phyloP scores from a whole-genome alignment of 2,329 filamentous ascomycete genomes.

The Aspergillus calidoustus region DNA sequence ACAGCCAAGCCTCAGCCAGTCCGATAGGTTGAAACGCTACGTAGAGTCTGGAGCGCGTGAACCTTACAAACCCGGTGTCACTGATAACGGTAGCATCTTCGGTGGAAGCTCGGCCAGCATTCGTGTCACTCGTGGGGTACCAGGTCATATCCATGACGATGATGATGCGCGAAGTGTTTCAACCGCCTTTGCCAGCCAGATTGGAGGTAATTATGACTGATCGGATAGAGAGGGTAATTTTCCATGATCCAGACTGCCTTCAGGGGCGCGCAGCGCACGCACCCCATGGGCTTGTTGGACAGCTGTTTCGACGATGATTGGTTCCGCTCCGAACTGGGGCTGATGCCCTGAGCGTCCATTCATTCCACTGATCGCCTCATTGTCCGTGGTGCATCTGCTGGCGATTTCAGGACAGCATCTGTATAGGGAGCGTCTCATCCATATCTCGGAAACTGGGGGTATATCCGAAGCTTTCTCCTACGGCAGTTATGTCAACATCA shows the following conservation, averaged over 20 bases:
- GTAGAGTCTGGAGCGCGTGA: conserved; percentile 81
- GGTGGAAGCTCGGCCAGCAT: conserved; percentile 61
- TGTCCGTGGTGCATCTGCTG: conserved; percentile 20
- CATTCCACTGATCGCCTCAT: conserved; percentile 18
- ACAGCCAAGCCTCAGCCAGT: conserved; percentile 75
- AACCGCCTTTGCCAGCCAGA: conserved; percentile 94
- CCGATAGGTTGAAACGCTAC: conserved; percentile 91
- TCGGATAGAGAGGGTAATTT: conserved; percentile 14
- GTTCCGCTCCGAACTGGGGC: conserved; percentile 20
- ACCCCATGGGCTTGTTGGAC: conserved; percentile 20
- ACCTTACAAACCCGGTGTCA: conserved; percentile 54
- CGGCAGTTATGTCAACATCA: conserved; percentile 20
- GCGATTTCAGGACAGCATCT: conserved; percentile 21
- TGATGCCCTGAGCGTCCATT: conserved; percentile 20
- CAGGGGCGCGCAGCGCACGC: conserved; percentile 19
- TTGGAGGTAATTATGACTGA: conserved; percentile 71
- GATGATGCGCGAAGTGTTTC: conserved; percentile 96
- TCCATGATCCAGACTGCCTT: conserved; percentile 21
- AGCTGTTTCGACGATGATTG: conserved; percentile 22
- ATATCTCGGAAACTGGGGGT: conserved; percentile 19
- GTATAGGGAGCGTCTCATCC: conserved; percentile 18
- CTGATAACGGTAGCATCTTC: conserved; percentile 68
- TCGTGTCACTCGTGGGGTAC: conserved; percentile 51
- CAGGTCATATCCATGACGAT: conserved; percentile 62
- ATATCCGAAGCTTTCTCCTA: conserved; percentile 14